phyloP scores from a whole-genome alignment of 1,139 yeast genomes.

The Geotrichum restrictum region DNA sequence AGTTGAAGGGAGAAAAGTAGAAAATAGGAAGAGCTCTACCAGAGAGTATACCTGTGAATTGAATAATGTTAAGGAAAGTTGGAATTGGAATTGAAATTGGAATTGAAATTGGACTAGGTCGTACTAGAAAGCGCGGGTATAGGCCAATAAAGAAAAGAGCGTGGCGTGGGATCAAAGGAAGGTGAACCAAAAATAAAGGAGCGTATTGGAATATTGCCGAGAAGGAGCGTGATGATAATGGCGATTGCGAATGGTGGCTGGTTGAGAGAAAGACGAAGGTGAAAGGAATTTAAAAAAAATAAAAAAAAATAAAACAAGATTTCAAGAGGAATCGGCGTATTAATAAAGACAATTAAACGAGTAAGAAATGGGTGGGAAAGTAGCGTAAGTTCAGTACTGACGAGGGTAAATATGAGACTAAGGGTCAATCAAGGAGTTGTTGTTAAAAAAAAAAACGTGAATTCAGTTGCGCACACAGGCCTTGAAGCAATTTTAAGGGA shows the following conservation, averaged over 20 bases:
- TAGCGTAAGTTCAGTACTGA: background rate
- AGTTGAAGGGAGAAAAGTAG: background rate
- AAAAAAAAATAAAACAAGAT: background rate
- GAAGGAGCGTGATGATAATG: slow-evolving; percentile 11
- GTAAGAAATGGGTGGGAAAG: background rate
- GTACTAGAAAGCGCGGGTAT: background rate
- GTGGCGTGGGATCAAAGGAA: background rate
- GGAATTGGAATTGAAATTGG: background rate
- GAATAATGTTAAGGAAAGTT: background rate
- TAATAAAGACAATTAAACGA: background rate
- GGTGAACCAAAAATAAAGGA: background rate
- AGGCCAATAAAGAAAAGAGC: background rate
- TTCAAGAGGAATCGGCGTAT: too few relatives aligned
- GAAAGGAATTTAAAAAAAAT: background rate
- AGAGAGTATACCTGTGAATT: slow-evolving; percentile 12
- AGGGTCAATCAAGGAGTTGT: slow-evolving; percentile 11
- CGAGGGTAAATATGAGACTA: slow-evolving; percentile 10
- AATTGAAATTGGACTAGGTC: background rate
- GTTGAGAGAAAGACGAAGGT: background rate
- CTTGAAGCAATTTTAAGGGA: too few relatives aligned
- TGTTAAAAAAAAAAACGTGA: background rate
- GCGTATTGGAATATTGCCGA: background rate
- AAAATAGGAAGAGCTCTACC: slow-evolving; percentile 16
- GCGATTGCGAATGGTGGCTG: background rate
- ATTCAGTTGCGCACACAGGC: too few relatives aligned